Evolutionary conservation across 2,329 filamentous ascomycete genomes (phyloP).

Genomic region (Fusarium chlamydosporum): DNA sequence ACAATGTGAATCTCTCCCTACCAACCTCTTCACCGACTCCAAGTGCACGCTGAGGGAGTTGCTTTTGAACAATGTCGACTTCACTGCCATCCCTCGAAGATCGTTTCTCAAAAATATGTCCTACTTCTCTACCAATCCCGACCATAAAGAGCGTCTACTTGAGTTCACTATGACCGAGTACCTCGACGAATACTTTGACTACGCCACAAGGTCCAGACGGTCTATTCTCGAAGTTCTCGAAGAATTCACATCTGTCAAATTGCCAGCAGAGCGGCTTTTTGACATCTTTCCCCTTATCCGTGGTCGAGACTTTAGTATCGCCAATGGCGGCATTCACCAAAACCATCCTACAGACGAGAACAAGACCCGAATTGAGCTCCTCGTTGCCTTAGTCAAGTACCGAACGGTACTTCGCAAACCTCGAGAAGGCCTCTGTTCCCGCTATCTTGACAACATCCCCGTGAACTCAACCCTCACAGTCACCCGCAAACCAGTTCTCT

Average conservation of each 20-base stretch:
- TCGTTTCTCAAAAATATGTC: conserved; percentile 86
- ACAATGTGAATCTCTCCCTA: conserved; percentile 52
- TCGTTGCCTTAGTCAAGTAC: conserved; percentile 92
- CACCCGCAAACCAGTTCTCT: conserved; percentile 65
- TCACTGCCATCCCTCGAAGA: conserved; percentile 88
- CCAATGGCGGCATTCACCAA: conserved; percentile 73
- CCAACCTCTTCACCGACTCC: conserved; percentile 56
- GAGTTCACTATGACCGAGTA: conserved; percentile 86
- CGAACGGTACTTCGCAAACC: conserved; percentile 87
- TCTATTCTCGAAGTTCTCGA: conserved; percentile 93
- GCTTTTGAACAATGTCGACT: conserved; percentile 86
- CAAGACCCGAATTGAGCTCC: conserved; percentile 73
- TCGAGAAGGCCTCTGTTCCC: conserved; percentile 89
- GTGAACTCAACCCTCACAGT: conserved; percentile 72
- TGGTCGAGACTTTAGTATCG: conserved; percentile 95
- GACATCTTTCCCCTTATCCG: conserved; percentile 84
- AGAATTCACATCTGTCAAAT: conserved; percentile 86
- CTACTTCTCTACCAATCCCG: conserved; percentile 78
- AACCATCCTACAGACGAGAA: conserved; percentile 45
- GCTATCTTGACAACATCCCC: conserved; percentile 79
- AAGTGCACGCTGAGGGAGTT: conserved; percentile 78
- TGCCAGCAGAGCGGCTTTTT: conserved; percentile 80
- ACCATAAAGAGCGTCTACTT: conserved; percentile 83
- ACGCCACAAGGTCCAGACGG: conserved; percentile 89
- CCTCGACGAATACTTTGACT: conserved; percentile 95